Conservation (phyloP, 2,329 filamentous ascomycete species). For the Colletotrichum cuscutae region DNA sequence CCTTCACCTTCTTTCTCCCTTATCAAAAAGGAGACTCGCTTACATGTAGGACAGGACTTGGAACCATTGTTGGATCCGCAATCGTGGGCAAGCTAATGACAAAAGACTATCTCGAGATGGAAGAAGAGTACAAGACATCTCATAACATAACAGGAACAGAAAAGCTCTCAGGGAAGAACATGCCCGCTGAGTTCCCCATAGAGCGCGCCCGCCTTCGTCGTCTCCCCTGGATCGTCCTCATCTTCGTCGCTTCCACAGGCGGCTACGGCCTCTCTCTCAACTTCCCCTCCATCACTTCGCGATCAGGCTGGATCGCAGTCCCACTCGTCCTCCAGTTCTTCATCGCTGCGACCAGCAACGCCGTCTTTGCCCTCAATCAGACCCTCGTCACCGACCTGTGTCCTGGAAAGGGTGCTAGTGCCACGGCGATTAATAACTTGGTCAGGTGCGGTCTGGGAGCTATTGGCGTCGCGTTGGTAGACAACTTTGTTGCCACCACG, state of each 20-base stretch:
- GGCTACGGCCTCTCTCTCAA: constrained; percentile 48
- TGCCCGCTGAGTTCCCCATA: constrained; percentile 52
- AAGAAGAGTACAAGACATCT: constrained; percentile 38
- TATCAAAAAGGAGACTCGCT: not conserved
- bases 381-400: constrained; percentile 47
- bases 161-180: constrained; percentile 42
- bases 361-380: constrained; percentile 48
- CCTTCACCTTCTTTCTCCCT: not conserved
- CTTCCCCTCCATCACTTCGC: constrained; percentile 18
- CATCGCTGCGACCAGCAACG: constrained; percentile 48
- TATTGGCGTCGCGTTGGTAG: constrained; percentile 10
- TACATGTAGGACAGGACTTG: constrained; percentile 39
- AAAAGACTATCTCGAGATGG: constrained; percentile 38
- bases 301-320: constrained; percentile 40
- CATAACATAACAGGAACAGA: constrained; percentile 31
- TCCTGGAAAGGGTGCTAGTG: constrained; percentile 43
- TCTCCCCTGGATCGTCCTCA: constrained; percentile 48
- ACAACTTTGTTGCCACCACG: not conserved
- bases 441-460: constrained; percentile 22
- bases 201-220: constrained; percentile 52
- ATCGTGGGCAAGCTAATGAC: constrained; percentile 55
- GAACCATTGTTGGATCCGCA: constrained; percentile 53
- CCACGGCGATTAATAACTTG: constrained; percentile 48
- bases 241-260: constrained; percentile 46
- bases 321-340: constrained; percentile 45